Evolutionary conservation across 2,329 filamentous ascomycete species (phyloP), one percentile per base, ranked within the genome.

Genomic region (Graphilbum sp.): DNA sequence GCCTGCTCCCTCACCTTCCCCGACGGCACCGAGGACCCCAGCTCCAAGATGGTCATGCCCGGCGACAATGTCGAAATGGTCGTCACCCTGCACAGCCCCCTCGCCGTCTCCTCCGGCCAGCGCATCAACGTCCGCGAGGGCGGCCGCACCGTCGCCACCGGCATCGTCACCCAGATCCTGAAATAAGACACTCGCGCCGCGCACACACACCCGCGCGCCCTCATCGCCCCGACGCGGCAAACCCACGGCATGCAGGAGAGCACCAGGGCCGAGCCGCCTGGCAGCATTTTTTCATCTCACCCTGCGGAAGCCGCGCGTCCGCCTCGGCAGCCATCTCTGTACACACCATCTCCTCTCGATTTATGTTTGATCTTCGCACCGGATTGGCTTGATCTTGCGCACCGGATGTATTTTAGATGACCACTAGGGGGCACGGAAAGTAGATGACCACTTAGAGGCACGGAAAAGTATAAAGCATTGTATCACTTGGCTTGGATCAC

Each of bases 41-140:
- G 68, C 46, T 65, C 64, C 60, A 87, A 84, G 70, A 81, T 86
- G 67, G 79, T 95, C 61, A 92, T 94, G 86, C 90, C 90, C 37
- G 90, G 90, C 60, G 90, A 98, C 73, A 98, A 98, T 63, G 76
- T 94, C 49, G 90, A 98, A 71, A 95, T 98, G 87, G 66, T 90
- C 47, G 81, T 86, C 58, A 75, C 79, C 52, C 77, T 94, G 55
- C 75, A 85, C 62, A 68, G 81, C 62, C 84, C 88, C 46, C 74
- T 92, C 53, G 88, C 88, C 43, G 64, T 95, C 46, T 90, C 98
- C 67, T 66, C 74, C 45, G 88, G 90, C 51, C 85, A 95, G 69
- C 83, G 90, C 53, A 90, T 98, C 75, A 98, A 96, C 70, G 77
- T 98, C 57, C 84, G 90, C 63, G 90, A 98, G 69, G 90, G 90